A percentile compares a stretch with the other conserved stretches of the same genome.
Conservation (phyloP, 345 rosid genomes). For the Trapa bicornis region DNA sequence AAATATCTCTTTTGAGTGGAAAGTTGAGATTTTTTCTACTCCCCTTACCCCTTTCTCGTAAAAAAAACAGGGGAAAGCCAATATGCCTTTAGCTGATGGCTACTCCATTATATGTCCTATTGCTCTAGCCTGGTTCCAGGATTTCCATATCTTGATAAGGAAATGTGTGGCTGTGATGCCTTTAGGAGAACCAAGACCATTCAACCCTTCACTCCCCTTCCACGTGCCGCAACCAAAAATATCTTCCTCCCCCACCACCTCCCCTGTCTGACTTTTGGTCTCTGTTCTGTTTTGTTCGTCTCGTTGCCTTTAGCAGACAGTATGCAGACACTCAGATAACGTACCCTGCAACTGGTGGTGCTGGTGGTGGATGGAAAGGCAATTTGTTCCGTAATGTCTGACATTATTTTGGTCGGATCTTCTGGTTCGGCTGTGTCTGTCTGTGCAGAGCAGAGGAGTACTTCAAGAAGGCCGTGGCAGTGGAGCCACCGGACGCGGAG, state of each 20-base stretch:
- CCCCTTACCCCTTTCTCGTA: no score
- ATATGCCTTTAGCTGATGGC: not conserved
- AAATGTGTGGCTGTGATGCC: conserved; percentile 14
- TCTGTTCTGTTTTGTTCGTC: not conserved
- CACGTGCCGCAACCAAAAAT: not conserved
- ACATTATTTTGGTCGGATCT: not conserved
- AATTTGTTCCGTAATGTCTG: not conserved
- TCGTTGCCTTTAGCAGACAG: not conserved
- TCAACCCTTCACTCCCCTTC: not conserved
- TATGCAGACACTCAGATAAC: not conserved
- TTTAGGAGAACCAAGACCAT: not conserved
- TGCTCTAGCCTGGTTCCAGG: not conserved
- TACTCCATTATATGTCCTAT: not conserved
- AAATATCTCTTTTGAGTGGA: not conserved
- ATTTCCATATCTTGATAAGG: conserved; percentile 7
- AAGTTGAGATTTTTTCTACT: not conserved
- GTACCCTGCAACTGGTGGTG: no score
- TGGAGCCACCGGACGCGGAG: conserved; percentile 67
- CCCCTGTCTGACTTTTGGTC: not conserved
- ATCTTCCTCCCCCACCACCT: not conserved
- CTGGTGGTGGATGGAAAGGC: no score
- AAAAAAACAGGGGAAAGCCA: no score
- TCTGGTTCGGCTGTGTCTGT: not conserved
- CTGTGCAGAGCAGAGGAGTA: conserved; percentile 66
- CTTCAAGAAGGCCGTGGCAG: conserved; percentile 56